Base-by-base conservation (phyloP, 2,329 filamentous ascomycete genomes). In the Fusarium piperis region DNA sequence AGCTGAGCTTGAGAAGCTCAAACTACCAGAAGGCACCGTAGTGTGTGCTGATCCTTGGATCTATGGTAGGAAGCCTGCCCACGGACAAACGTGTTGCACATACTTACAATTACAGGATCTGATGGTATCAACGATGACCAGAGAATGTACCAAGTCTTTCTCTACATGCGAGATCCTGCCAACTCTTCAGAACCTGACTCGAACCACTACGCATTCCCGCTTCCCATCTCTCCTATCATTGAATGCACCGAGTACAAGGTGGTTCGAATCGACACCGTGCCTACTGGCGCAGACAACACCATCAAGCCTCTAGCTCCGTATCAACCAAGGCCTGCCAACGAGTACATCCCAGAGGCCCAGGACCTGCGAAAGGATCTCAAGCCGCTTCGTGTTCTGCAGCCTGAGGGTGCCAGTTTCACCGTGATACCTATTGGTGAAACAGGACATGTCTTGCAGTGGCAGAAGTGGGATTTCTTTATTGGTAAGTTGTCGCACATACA, bases 331-430 rank as follows among this genome's bases (percentile, higher is more conserved):
- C 68, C 63, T 4, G 32, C 72, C 0, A 74, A 72, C 35, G 86
- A 88, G 60, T 88, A 87, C 65, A 78, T 85, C 0, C 85, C 85
- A 0, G 86, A 88, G 75, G 81, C 90, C 1, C 81, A 90, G 7
- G 81, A 84, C 16, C 73, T 84, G 18, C 81, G 89, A 9, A 81
- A 83, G 55, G 89, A 89, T 64, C 78, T 90, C 30, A 94, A 93
- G 80, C 92, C 92, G 1, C 87, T 95, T 73, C 89, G 93, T 69
- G 90, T 95, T 33, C 85, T 89, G 3, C 93, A 95, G 74, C 87
- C 87, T 18, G 89, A 93, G 20, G 92, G 92, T 0, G 86, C 91
- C 0, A 92, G 89, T 2, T 94, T 94, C 79, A 83, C 81, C 0
- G 84, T 92, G 57, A 70, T 38, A 0, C 69, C 69, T 0, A 53